These are phyloP conservation scores for Verruconis gallopava DNA, from an alignment of 2,329 filamentous ascomycete genomes.

Conservation along the genomic window DNA sequence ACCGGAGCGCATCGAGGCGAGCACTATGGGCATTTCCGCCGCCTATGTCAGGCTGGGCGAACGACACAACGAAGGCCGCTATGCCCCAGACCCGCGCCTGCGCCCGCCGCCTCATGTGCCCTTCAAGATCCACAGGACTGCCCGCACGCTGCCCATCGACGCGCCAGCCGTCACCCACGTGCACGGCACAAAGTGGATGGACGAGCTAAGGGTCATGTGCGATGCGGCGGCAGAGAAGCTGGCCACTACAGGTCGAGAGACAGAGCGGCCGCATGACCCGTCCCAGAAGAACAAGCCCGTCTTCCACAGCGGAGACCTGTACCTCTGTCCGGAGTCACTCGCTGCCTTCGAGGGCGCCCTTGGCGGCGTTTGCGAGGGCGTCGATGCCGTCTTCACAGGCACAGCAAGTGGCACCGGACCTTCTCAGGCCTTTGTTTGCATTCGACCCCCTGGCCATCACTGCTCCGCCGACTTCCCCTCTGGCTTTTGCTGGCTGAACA, in stretches of 20 bases:
- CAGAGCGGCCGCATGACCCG: constrained; percentile 17
- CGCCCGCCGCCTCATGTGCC: constrained; percentile 39
- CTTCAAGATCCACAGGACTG: constrained; percentile 76
- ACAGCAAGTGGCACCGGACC: constrained; percentile 36
- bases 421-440: constrained; percentile 75
- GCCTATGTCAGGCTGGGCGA: constrained; percentile 87
- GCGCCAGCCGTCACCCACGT: constrained; percentile 77
- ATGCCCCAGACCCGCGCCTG: constrained; percentile 52
- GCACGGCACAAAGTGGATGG: constrained; percentile 87
- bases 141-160: constrained; percentile 54
- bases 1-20: constrained; percentile 79
- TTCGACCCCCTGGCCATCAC: constrained; percentile 89
- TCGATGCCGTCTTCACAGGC: constrained; percentile 67
- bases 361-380: constrained; percentile 84
- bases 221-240: constrained; percentile 65
- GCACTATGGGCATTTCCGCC: constrained; percentile 65
- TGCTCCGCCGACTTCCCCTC: constrained; percentile 83
- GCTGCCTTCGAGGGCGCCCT: constrained; percentile 82
- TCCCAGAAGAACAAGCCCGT: constrained; percentile 44
- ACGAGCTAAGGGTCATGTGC: constrained; percentile 77
- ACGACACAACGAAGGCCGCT: constrained; percentile 57
- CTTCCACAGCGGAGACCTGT: constrained; percentile 81
- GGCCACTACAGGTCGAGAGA: constrained; percentile 40
- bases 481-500: constrained; percentile 98
- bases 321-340: constrained; percentile 75